Conservation (phyloP, 2,329 filamentous ascomycete genomes). For the Sclerotiophoma versabilis region DNA sequence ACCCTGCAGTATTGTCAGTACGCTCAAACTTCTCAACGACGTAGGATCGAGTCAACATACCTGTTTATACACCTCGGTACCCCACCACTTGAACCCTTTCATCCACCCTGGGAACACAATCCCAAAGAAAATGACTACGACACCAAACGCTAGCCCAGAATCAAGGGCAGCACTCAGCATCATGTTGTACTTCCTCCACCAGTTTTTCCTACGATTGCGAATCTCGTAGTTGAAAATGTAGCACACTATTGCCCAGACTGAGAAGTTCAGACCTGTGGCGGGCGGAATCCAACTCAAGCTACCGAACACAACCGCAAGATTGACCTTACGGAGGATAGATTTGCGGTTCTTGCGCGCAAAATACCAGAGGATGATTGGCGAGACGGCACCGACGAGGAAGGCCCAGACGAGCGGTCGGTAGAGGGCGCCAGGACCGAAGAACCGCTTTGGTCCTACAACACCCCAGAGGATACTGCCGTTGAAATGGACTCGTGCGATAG, state of each 20-base stretch:
- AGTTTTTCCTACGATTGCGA: conserved; percentile 71
- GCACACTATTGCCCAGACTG: conserved; percentile 84
- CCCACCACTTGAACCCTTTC: conserved; percentile 82
- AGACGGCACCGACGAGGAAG: conserved; percentile 77
- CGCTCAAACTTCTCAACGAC: conserved; percentile 6
- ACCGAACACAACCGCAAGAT: conserved; percentile 83
- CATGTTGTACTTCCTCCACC: conserved; percentile 95
- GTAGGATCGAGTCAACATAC: conserved; percentile 35
- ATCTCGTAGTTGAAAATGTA: conserved; percentile 84
- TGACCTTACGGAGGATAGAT: conserved; percentile 76
- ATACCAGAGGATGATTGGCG: conserved; percentile 77
- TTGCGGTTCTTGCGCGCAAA: conserved; percentile 65
- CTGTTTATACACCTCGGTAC: conserved; percentile 82
- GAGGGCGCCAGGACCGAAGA: conserved; percentile 78
- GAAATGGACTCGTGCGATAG: conserved; percentile 86
- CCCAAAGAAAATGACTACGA: conserved; percentile 84
- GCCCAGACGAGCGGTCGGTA: conserved; percentile 83
- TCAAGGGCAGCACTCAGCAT: conserved; percentile 83
- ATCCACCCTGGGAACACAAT: conserved; percentile 83
- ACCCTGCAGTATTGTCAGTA: conserved; percentile 53
- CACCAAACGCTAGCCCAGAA: conserved; percentile 80
- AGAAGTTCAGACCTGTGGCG: conserved; percentile 83
- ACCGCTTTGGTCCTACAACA: conserved; percentile 80
- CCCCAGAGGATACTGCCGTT: conserved; percentile 91
- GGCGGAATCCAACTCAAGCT: conserved; percentile 87